Evolutionary conservation across 768 basidiomycete species (phyloP).

Genomic region (Boletus subparvulus): DNA sequence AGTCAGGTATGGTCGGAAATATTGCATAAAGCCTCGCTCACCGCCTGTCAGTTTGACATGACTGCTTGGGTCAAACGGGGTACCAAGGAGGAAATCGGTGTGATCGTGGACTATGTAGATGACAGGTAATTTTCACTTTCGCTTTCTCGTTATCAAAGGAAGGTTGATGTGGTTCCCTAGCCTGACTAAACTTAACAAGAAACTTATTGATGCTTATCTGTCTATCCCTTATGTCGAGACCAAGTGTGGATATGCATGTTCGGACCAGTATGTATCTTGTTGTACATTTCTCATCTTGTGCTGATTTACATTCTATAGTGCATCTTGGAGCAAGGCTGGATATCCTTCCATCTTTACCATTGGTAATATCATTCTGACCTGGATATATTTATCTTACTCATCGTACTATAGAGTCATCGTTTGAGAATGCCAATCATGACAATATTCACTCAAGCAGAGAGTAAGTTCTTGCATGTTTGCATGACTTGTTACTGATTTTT

Average conservation of each 20-base stretch:
- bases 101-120: conserved; percentile 85
- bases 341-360: conserved; percentile 85
- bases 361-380: conserved; percentile 29
- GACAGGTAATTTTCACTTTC: conserved; percentile 41
- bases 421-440: conserved; percentile 68
- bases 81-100: conserved; percentile 73
- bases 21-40: conserved; percentile 14
- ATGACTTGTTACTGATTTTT: conserved; percentile 31
- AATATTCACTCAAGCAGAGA: conserved; percentile 82
- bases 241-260: conserved; percentile 92
- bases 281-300: conserved; percentile 18
- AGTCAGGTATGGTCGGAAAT: conserved; percentile 26
- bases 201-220: conserved; percentile 72
- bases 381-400: neutral
- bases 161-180: conserved; percentile 37
- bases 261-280: conserved; percentile 70
- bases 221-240: conserved; percentile 82
- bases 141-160: conserved; percentile 14
- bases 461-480: conserved; percentile 52
- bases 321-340: conserved; percentile 84
- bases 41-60: conserved; percentile 79
- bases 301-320: conserved; percentile 37
- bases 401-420: conserved; percentile 53
- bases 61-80: conserved; percentile 92
- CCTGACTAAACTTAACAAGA: conserved; percentile 77